Percentiles rank a stretch among this genome's conserved stretches.
phyloP scores from a whole-genome alignment of 23 red algal genomes.

The Chondrus crispus region DNA sequence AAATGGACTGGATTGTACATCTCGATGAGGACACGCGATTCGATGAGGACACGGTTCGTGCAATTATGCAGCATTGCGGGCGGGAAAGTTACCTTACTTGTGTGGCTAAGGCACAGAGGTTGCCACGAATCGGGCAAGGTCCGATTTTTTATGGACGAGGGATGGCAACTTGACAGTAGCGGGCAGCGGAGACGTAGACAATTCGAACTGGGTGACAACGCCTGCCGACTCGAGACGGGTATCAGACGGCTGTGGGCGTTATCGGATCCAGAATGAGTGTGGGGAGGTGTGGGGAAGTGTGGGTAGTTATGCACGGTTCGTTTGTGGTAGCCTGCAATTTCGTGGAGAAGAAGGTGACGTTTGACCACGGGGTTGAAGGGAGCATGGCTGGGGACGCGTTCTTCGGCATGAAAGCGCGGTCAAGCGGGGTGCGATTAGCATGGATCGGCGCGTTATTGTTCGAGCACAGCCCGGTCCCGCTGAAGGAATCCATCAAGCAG shows the following conservation, averaged over 20 bases:
- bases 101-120: conserved; percentile 18
- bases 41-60: conserved; percentile 42
- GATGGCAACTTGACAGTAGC: background rate
- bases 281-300: conserved; percentile 80
- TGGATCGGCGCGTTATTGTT: conserved; percentile 75
- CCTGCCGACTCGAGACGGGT: conserved; percentile 68
- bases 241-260: conserved; percentile 66
- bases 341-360: conserved; percentile 58
- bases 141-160: conserved; percentile 66
- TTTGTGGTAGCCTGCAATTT: conserved; percentile 57
- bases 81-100: conserved; percentile 23
- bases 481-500: conserved; percentile 71
- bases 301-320: conserved; percentile 81
- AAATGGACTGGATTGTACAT: conserved; percentile 68
- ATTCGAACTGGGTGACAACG: conserved; percentile 64
- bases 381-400: conserved; percentile 72
- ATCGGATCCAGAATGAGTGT: conserved; percentile 51
- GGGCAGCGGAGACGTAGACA: background rate
- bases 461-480: conserved; percentile 65
- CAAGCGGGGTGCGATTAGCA: conserved; percentile 40
- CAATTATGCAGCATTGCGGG: conserved; percentile 52
- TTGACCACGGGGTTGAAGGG: conserved; percentile 70
- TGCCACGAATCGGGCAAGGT: conserved; percentile 70
- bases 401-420: conserved; percentile 59
- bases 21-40: conserved; percentile 74